These are phyloP conservation scores for Colletotrichum musicola DNA, from an alignment of 2,329 filamentous ascomycete genomes.

Conservation along the genomic window DNA sequence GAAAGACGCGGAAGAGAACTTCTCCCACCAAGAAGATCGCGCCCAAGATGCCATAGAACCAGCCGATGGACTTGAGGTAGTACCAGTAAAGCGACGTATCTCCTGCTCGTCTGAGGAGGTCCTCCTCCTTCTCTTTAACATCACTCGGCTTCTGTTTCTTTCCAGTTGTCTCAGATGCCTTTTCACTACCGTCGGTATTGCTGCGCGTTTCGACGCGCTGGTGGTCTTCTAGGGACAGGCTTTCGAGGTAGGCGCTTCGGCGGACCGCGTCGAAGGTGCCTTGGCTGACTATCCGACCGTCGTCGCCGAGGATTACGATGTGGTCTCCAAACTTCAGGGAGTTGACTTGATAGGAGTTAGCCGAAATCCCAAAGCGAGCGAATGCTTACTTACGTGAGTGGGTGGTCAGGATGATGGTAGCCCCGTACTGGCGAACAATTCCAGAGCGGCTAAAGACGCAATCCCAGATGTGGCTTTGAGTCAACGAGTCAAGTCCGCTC, in stretches of 20 bases:
- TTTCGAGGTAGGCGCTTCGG: slow-evolving; percentile 8
- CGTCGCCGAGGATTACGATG: slow-evolving; percentile 19
- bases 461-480: slow-evolving; percentile 55
- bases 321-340: slow-evolving; percentile 10
- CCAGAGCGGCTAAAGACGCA: slow-evolving; percentile 53
- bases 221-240: slow-evolving; percentile 5
- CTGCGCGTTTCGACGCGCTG: neutral
- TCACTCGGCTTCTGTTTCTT: neutral
- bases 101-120: slow-evolving; percentile 23
- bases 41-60: slow-evolving; percentile 21
- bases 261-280: slow-evolving; percentile 3
- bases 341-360: neutral
- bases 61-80: slow-evolving; percentile 30
- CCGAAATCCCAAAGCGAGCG: neutral
- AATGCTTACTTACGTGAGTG: slow-evolving; percentile 45
- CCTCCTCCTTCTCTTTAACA: neutral
- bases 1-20: slow-evolving; percentile 14
- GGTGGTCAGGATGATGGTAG: slow-evolving; percentile 50
- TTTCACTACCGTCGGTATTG: neutral
- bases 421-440: slow-evolving; percentile 48
- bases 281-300: slow-evolving; percentile 8
- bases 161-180: neutral
- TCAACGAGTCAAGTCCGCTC: slow-evolving; percentile 56
- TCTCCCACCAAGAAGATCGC: slow-evolving; percentile 15
- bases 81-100: slow-evolving; percentile 28